Evolutionary conservation across 225 moss, liverwort and hornwort species (phyloP).

Genomic region (Physcomitrium patens): DNA sequence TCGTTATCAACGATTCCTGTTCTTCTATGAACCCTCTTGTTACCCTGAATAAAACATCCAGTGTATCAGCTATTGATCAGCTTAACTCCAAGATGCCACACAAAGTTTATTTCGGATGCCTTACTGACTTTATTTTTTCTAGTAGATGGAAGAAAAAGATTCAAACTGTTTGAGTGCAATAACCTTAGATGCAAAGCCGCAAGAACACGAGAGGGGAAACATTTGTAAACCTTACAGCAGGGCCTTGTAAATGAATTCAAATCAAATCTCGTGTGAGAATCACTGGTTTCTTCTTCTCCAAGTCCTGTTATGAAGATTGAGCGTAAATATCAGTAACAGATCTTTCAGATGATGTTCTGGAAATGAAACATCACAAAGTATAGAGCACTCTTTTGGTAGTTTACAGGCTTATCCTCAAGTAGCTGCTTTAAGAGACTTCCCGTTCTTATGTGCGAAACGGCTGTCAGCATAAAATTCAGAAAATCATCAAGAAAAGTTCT

Average conservation of each 20-base stretch:
- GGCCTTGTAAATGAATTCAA: constrained; percentile 87
- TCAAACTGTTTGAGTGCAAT: neutral
- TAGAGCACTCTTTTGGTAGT: neutral
- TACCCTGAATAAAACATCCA: constrained; percentile 58
- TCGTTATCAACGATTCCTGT: constrained; percentile 72
- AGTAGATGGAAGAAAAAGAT: neutral
- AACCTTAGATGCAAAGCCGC: neutral
- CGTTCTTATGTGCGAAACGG: constrained; percentile 81
- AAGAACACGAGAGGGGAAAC: neutral
- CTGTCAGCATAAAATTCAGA: constrained; percentile 41
- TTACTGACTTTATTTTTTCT: neutral
- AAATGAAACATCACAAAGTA: constrained; percentile 1
- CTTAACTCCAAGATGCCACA: constrained; percentile 6
- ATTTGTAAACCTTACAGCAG: constrained; percentile 53
- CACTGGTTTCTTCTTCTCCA: constrained; percentile 91
- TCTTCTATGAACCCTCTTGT: constrained; percentile 89
- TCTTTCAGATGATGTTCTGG: neutral
- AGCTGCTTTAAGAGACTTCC: constrained; percentile 74
- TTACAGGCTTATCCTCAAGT: constrained; percentile 61
- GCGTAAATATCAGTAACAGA: neutral
- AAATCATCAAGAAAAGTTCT: neutral
- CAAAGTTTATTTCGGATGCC: neutral
- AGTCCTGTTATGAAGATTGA: constrained; percentile 45
- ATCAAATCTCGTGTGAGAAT: constrained; percentile 91
- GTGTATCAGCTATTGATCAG: constrained; percentile 2